Evolutionary conservation across 2,329 filamentous ascomycete genomes (phyloP).

Genomic region (Davidsoniella virescens): DNA sequence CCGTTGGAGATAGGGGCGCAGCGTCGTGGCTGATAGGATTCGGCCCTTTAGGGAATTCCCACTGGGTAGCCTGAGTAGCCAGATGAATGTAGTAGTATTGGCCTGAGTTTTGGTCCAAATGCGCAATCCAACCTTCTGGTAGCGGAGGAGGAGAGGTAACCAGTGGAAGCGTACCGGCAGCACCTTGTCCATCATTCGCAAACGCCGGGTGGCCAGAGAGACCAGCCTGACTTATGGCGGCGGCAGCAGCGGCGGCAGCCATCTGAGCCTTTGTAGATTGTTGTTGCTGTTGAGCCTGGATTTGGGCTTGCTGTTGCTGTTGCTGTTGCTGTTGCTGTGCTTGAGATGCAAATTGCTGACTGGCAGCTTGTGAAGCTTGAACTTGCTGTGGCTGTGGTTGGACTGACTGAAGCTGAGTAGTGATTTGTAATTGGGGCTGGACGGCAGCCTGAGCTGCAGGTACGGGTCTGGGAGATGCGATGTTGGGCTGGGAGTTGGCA

Average conservation of each 20-base stretch:
- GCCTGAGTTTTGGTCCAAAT: conserved; percentile 85
- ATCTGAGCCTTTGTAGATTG: conserved; percentile 9
- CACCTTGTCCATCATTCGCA: conserved; percentile 48
- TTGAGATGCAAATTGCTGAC: neutral
- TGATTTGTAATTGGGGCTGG: conserved; percentile 9
- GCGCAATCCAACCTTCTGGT: conserved; percentile 95
- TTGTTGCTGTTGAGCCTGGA: conserved; percentile 4
- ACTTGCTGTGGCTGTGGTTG: conserved; percentile 9
- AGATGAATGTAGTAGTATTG: conserved; percentile 99
- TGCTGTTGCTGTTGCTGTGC: neutral
- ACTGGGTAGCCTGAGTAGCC: conserved; percentile 87
- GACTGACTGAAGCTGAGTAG: conserved; percentile 5
- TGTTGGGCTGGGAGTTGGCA: conserved; percentile 3
- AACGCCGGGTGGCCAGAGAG: conserved; percentile 71
- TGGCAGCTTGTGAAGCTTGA: neutral
- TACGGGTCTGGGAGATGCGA: conserved; percentile 11
- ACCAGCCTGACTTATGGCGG: conserved; percentile 30
- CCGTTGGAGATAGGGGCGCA: conserved; percentile 66
- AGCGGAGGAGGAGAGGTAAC: conserved; percentile 77
- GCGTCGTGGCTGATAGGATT: conserved; percentile 75
- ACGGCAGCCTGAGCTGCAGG: conserved; percentile 9
- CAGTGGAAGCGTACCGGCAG: conserved; percentile 10
- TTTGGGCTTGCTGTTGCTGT: neutral
- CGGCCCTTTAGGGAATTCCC: conserved; percentile 95
- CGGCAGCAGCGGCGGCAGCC: conserved; percentile 25